Evolutionary conservation across 768 basidiomycete genomes (phyloP), one percentile per base, ranked within the genome.

Genomic region (Lentinula sp.): DNA sequence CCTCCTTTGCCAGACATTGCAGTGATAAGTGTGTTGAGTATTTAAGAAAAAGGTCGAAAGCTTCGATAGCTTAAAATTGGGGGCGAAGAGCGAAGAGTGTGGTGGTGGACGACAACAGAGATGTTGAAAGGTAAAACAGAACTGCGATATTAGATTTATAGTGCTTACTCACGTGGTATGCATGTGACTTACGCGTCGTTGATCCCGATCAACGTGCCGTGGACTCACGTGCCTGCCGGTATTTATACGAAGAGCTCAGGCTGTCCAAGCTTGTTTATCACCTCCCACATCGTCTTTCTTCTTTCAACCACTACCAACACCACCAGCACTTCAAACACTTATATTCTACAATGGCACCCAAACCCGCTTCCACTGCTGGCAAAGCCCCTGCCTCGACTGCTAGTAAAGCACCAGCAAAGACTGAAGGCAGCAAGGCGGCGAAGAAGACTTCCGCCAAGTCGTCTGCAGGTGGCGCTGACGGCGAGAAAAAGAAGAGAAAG

Each of bases 401-500:
- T 52, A 84, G 88, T 59, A 91, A 91, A 78, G 87, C 88, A 0
- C 88, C 90, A 8, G 87, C 88, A 42, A 87, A 86, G 68, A 77
- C 81, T 18, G 83, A 84, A 61, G 85, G 81, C 48, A 71, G 80
- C 12, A 90, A 92, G 76, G 86, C 85, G 6, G 88, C 88, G 28
- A 95, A 93, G 83, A 94, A 91, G 75, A 88, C 87, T 1, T 74
- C 86, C 32, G 86, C 85, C 65, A 56, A 56, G 28, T 56, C 50
- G 1, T 79, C 85, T 13, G 78, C 85, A 9, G 79, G 85, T 57
- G 83, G 81, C 55, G 28, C 28, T 3, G 86, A 84, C 62, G 92
- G 84, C 36, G 83, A 85, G 64, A 93, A 94, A 87, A 93, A 92
- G 82, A 92, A 91, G 82, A 81, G 90, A 69, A 84, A 85, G 79